These are phyloP conservation scores for Ogataea pilisensis DNA, from an alignment of 805 yeast species.

Conservation along the genomic window DNA sequence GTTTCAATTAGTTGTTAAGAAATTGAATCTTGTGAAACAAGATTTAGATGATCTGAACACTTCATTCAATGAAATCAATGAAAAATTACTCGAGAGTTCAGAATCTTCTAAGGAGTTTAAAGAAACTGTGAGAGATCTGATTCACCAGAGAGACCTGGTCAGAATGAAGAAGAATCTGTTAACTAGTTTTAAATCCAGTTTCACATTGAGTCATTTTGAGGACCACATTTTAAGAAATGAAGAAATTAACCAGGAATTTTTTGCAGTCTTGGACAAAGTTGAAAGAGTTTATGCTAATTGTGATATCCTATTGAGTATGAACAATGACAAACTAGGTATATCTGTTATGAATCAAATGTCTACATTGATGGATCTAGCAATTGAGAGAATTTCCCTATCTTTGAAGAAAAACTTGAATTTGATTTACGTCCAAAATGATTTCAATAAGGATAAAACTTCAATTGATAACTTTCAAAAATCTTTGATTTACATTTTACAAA, in stretches of 20 bases:
- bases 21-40: slow-evolving; percentile 30
- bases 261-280: slow-evolving; percentile 55
- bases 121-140: slow-evolving; percentile 20
- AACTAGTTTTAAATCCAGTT: slow-evolving; percentile 51
- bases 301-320: slow-evolving; percentile 63
- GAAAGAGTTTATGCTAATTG: slow-evolving; percentile 64
- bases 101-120: slow-evolving; percentile 17
- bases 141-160: slow-evolving; percentile 31
- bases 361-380: slow-evolving; percentile 46
- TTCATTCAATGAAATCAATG: slow-evolving; percentile 20
- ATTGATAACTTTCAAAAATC: slow-evolving; percentile 28
- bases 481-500: slow-evolving; percentile 26
- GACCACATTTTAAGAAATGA: slow-evolving; percentile 50
- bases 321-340: slow-evolving; percentile 61
- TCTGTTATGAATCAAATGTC: slow-evolving; percentile 59
- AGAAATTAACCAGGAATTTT: slow-evolving; percentile 47
- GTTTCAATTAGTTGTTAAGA: slow-evolving; percentile 41
- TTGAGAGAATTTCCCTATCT: slow-evolving; percentile 47
- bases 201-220: slow-evolving; percentile 70
- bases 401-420: slow-evolving; percentile 28
- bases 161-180: slow-evolving; percentile 51
- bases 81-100: slow-evolving; percentile 26
- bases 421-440: slow-evolving; percentile 21
- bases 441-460: slow-evolving; percentile 15
- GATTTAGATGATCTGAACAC: slow-evolving; percentile 26